These are phyloP conservation scores for Fusarium sp. DNA, from an alignment of 2,329 filamentous ascomycete genomes.

Conservation along the genomic window DNA sequence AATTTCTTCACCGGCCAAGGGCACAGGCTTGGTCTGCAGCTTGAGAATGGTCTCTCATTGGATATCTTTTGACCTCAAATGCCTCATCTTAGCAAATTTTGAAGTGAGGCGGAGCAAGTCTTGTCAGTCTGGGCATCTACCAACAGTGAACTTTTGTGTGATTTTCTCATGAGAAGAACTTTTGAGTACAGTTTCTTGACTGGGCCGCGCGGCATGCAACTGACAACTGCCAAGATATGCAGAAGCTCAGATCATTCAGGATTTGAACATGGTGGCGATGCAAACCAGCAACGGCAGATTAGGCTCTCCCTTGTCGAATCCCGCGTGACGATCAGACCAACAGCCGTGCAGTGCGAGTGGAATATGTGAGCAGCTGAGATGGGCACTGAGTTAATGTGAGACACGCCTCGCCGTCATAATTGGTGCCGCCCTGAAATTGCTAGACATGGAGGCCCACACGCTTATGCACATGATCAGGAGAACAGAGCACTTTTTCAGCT, in stretches of 20 bases:
- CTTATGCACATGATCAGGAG: constrained; percentile 8
- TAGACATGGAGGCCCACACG: neutral
- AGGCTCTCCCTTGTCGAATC: neutral
- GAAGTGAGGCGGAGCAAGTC: neutral
- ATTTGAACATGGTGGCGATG: neutral
- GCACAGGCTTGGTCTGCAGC: neutral
- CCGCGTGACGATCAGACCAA: neutral
- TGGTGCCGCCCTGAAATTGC: neutral
- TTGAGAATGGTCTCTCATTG: neutral
- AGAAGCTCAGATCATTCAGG: neutral
- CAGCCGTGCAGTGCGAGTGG: neutral
- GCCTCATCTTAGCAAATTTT: neutral
- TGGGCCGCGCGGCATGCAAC: neutral
- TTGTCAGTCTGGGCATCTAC: neutral
- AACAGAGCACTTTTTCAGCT: neutral
- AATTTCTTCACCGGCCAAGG: neutral
- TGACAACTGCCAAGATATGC: neutral
- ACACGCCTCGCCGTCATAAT: neutral
- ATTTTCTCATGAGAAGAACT: neutral
- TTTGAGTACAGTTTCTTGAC: neutral
- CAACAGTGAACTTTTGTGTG: neutral
- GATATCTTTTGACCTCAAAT: neutral
- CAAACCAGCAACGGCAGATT: neutral
- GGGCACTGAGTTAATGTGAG: neutral
- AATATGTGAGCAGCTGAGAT: neutral